Base-by-base conservation (phyloP, 2,329 filamentous ascomycete species). In the Colletotrichum abscissum region DNA sequence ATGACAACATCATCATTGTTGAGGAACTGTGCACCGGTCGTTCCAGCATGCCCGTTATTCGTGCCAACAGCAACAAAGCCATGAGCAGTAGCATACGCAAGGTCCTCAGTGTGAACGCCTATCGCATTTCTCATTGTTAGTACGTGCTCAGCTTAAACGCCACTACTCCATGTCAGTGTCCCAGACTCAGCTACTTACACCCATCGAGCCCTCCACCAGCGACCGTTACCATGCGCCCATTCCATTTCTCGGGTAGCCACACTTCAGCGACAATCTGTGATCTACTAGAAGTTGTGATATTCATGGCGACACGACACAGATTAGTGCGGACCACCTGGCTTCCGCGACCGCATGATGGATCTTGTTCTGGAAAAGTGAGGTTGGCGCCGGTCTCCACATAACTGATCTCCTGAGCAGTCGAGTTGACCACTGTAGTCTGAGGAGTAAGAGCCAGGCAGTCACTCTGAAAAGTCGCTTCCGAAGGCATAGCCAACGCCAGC, bases 41-140 rank as follows among this genome's bases (percentile, higher is more conserved):
- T 85, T 49, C 87, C 86, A 67, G 88, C 84, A 71, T 88, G 87
- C 28, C 87, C 87, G 38, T 86, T 88, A 76, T 88, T 88, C 7
- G 86, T 84, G 2, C 86, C 86, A 28, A 88, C 82, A 1, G 83
- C 80, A 1, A 86, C 85, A 74, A 88, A 88, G 0, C 86, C 86
- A 14, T 83, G 76, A 2, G 79, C 76, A 7, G 82, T 78, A 1
- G 82, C 81, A 73, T 88, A 88, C 1, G 82, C 84, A 19, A 89
- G 77, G 66, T 87, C 85, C 59, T 83, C 80, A 69, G 87, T 87
- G 72, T 84, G 80, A 58, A 88, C 85, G 74, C 77, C 78, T 79
- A 9, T 5, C n/a, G 2, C 24, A 9, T 26, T 63, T n/a, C 33
- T 26, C 22, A 2, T 46, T 9, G 33, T 63, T 19, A 63, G 49